Base-by-base conservation (phyloP, 371 early-diverging fungal genomes). In the Mucor indicus region DNA sequence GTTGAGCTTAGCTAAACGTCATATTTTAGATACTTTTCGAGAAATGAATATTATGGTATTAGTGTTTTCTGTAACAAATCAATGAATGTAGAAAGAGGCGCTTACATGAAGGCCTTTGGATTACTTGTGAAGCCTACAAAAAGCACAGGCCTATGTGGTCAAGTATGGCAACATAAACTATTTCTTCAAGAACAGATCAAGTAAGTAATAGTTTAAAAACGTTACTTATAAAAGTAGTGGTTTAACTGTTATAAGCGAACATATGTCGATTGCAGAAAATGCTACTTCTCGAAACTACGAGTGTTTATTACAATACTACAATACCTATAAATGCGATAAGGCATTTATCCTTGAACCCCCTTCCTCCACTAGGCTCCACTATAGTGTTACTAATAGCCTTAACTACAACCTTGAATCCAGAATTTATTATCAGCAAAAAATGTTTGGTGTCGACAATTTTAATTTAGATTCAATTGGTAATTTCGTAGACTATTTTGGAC, bases 101-200 rank as follows among this genome's bases (percentile, higher is more conserved):
- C 82, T 6, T 59, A 48, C 31, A 84, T 84, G 84, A 63, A 70
- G 9, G 64, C 80, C 5, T 63, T 82, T 4, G 84, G 82, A 1
- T 47, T 80, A 1, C 48, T 82, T n/a, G 78, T 84, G 0, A 50
- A 66, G 23, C 72, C 79, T 7, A 65, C 69, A 11, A 30, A 49
- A 4, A 62, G 65, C 10, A 71, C 75, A n/a, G 78, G 72, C 7
- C 38, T 64, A 6, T 72, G 68, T 48, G 80, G 74, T 6, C 49
- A 68, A 20, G 67, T 79, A 23, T 81, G 79, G 81, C 50, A 57
- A 15, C 82, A 84, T 42, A 52, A 57, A 6, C 54, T 40, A 4
- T 76, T 71, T 52, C 48, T 83, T 22, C 40, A 46, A 23, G 15
- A 35, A 7, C 52, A 62, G 44, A n/a, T 64, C 29, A 44, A 25